phyloP scores from a whole-genome alignment of 805 yeast species.

The Saccharomycopsis selenospora region DNA sequence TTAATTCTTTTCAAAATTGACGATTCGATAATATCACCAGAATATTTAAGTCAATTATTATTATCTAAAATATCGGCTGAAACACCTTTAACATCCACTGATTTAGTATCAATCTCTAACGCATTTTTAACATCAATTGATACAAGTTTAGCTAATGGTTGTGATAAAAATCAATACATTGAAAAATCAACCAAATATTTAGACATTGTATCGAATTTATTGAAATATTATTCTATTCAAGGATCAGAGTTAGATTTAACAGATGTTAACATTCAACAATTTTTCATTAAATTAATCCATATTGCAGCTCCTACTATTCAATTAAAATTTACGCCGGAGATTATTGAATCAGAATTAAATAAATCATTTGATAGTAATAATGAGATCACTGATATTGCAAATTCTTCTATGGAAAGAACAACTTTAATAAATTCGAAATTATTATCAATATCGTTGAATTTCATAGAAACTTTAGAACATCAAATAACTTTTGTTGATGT shows the following conservation, averaged over 20 bases:
- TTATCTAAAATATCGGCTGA: neutral
- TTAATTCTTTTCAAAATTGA: neutral
- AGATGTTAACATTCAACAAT: slow-evolving; percentile 1
- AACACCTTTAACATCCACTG: neutral
- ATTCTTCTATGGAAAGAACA: neutral
- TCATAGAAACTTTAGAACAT: neutral
- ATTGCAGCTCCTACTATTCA: neutral
- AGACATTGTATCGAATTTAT: slow-evolving; percentile 1
- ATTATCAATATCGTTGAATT: neutral
- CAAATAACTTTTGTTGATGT: neutral
- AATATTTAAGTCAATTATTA: neutral
- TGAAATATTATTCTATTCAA: slow-evolving; percentile 6
- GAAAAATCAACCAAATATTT: slow-evolving; percentile 1
- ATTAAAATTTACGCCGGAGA: neutral
- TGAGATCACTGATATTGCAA: neutral
- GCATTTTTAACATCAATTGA: slow-evolving; percentile 1
- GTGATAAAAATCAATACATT: neutral
- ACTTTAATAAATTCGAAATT: neutral
- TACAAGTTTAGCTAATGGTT: neutral
- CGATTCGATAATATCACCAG: neutral
- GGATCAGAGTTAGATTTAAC: slow-evolving; percentile 10
- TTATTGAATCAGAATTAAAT: neutral
- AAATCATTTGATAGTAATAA: neutral
- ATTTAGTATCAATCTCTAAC: neutral
- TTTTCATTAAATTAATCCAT: slow-evolving; percentile 5